Evolutionary conservation across 225 moss, liverwort and hornwort species (phyloP), one percentile per base, ranked within the genome.

Genomic region (Lunularia cruciata): DNA sequence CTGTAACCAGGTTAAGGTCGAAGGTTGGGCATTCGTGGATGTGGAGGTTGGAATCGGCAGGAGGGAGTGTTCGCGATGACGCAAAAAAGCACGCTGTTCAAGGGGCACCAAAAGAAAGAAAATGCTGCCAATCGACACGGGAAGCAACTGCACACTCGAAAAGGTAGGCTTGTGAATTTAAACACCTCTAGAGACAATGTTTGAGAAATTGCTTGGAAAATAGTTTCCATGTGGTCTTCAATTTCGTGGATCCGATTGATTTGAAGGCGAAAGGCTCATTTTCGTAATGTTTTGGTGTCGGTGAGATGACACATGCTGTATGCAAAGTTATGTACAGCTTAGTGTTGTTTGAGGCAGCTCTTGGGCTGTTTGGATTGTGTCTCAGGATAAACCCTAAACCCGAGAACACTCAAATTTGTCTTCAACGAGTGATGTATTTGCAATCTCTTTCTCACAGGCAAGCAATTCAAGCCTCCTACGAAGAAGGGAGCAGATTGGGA

Each of bases 41-140:
- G n/a, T n/a, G n/a, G n/a, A n/a, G n/a, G n/a, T n/a, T n/a, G n/a
- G n/a, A n/a, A n/a, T n/a, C n/a, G n/a, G n/a, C n/a, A n/a, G n/a
- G n/a, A n/a, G n/a, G n/a, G 7, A 37, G 58, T 27, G 3, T 34
- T 13, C 26, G 36, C 63, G 75, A 93, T 93, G 90, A 93, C 92
- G 82, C 88, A 93, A 53, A 93, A 93, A 77, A 79, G 79, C 30
- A 83, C 77, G 31, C 80, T 85, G 30, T 93, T 93, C 76, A 93
- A 93, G 73, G 92, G 92, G 68, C 92, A 90, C 79, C 82, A 90
- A 83, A 90, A 83, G 77, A 93, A 86, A 72, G 32, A 4, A 20
- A 48, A 30, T 18, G 78, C 79, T 1, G 53, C 82, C 18, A 93
- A 86, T 62, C 90, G 85, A 38, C 92, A 93, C 74, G 90, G 92